phyloP scores from a whole-genome alignment of 2,329 filamentous ascomycete genomes.

The Thermoascus crustaceus region DNA sequence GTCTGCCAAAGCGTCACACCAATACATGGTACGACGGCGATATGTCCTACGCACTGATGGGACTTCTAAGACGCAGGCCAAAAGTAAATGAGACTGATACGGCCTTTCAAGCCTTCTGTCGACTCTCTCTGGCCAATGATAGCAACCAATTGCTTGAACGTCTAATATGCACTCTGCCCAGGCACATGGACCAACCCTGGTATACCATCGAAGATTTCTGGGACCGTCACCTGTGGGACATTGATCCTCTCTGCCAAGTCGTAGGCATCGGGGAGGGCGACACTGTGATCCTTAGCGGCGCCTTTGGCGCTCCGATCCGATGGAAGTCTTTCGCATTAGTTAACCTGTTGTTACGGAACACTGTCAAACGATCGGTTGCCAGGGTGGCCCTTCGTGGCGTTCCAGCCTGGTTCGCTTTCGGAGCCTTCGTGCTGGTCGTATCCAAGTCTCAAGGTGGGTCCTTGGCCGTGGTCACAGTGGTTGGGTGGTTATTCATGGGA shows the following conservation, averaged over 20 bases:
- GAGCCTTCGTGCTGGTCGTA: background rate
- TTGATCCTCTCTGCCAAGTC: constrained; percentile 35
- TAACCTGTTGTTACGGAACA: constrained; percentile 17
- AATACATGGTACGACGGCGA: constrained; percentile 33
- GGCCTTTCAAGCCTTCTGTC: constrained; percentile 41
- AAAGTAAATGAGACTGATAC: constrained; percentile 31
- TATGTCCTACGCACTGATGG: constrained; percentile 41
- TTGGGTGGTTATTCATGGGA: background rate
- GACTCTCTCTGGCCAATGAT: constrained; percentile 40
- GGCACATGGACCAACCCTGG: constrained; percentile 29
- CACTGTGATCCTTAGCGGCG: constrained; percentile 38
- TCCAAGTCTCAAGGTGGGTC: background rate
- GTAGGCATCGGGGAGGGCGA: constrained; percentile 35
- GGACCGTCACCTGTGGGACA: constrained; percentile 38
- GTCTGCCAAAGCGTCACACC: constrained; percentile 32
- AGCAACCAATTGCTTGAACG: constrained; percentile 39
- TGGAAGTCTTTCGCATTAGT: constrained; percentile 37
- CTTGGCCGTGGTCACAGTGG: background rate
- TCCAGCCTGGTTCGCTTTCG: background rate
- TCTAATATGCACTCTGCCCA: constrained; percentile 37
- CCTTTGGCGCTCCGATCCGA: constrained; percentile 33
- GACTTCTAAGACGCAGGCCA: constrained; percentile 35
- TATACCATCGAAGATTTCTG: constrained; percentile 35
- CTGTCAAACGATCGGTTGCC: constrained; percentile 20
- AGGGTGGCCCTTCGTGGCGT: background rate